Percentiles rank a stretch among this genome's conserved stretches.
Evolutionary conservation across 108 stramenopile genomes (phyloP).

Genomic region (Nitzschia palea): DNA sequence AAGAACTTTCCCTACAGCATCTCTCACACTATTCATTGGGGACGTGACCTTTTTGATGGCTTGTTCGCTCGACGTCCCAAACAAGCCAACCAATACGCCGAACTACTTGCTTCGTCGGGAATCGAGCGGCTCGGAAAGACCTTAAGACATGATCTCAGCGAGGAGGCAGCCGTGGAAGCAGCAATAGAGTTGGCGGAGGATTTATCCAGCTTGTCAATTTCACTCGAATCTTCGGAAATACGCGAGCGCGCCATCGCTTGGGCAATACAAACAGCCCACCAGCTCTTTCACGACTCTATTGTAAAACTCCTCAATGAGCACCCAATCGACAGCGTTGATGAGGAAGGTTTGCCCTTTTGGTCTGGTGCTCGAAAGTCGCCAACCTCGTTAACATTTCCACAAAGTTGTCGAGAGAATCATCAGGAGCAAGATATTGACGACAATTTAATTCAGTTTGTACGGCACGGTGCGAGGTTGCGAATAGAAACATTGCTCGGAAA

Average conservation of each 20-base stretch:
- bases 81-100: slow-evolving; percentile 74
- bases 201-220: slow-evolving; percentile 26
- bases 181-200: slow-evolving; percentile 75
- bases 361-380: slow-evolving; percentile 78
- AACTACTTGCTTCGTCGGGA: slow-evolving; percentile 25
- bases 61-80: slow-evolving; percentile 71
- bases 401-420: slow-evolving; percentile 19
- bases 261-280: slow-evolving; percentile 56
- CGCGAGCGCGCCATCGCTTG: slow-evolving; percentile 50
- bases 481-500: slow-evolving; percentile 50
- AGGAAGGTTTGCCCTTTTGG: slow-evolving; percentile 95
- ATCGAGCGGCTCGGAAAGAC: slow-evolving; percentile 40
- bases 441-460: slow-evolving; percentile 77
- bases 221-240: slow-evolving; percentile 37
- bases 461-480: slow-evolving; percentile 66
- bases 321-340: slow-evolving; percentile 90
- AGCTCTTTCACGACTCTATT: slow-evolving; percentile 59
- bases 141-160: slow-evolving; percentile 55
- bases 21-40: slow-evolving; percentile 92
- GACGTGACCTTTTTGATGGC: slow-evolving; percentile 83
- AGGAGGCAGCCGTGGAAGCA: slow-evolving; percentile 62
- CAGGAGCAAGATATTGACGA: slow-evolving; percentile 66
- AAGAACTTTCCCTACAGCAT: slow-evolving; percentile 91
- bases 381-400: slow-evolving; percentile 45
- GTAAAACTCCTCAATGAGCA: slow-evolving; percentile 71